Conservation (phyloP, 1,139 yeast genomes). For the Nakaseomyces nivariensis region DNA sequence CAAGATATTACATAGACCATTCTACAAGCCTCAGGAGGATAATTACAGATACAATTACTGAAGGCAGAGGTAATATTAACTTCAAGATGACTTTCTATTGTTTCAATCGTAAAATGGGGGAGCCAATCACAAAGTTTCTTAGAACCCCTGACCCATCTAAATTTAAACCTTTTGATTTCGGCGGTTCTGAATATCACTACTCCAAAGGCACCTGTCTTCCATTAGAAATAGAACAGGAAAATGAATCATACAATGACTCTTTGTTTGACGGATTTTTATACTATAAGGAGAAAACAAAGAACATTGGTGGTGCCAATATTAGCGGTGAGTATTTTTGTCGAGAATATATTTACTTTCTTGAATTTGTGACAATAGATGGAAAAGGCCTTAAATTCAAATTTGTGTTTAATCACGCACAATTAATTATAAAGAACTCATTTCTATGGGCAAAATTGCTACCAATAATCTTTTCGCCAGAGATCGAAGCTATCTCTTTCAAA, state of each 20-base stretch:
- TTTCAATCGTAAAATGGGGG: conserved; percentile 2
- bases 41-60: not conserved
- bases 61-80: not conserved
- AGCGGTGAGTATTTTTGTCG: not conserved
- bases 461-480: conserved; percentile 7
- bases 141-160: not conserved
- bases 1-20: conserved; percentile 7
- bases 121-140: not conserved
- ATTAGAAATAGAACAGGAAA: not conserved
- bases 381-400: not conserved
- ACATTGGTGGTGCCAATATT: not conserved
- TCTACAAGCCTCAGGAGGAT: conserved; percentile 7
- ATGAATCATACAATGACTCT: not conserved
- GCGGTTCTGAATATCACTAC: not conserved
- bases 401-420: not conserved
- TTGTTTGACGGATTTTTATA: not conserved
- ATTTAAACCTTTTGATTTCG: not conserved
- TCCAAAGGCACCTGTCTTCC: not conserved
- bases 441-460: conserved; percentile 7
- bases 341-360: not conserved
- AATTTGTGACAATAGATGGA: not conserved
- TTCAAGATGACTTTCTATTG: conserved; percentile 3
- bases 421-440: conserved; percentile 2
- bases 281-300: not conserved
- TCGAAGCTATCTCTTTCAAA: conserved; percentile 3